Conservation (phyloP, 805 yeast species). For the Teunomyces pallodes region DNA sequence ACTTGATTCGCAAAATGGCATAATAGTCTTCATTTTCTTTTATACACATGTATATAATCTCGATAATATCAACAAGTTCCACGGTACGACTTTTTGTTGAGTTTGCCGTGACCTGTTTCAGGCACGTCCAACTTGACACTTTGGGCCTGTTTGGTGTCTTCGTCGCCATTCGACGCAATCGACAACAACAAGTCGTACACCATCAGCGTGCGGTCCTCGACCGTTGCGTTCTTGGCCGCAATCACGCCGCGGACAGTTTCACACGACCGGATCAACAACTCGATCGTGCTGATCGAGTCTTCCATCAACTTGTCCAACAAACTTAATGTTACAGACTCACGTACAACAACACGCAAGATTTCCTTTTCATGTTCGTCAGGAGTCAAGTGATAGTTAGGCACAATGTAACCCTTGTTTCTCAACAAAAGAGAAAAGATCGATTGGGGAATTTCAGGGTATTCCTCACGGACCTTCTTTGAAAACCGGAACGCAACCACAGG, state of each 20-base stretch:
- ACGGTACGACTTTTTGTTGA: constrained; percentile 32
- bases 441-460: constrained; percentile 83
- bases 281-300: constrained; percentile 53
- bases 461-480: constrained; percentile 50
- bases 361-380: constrained; percentile 55
- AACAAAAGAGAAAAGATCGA: constrained; percentile 66
- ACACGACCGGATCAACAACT: constrained; percentile 50
- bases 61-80: constrained; percentile 29
- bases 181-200: constrained; percentile 50
- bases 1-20: constrained; percentile 38
- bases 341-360: constrained; percentile 80
- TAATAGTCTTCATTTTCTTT: constrained; percentile 46
- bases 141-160: constrained; percentile 28
- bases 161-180: constrained; percentile 56
- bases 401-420: constrained; percentile 44
- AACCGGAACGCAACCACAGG: constrained; percentile 89
- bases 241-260: constrained; percentile 34
- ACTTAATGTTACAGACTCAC: constrained; percentile 62
- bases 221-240: constrained; percentile 13
- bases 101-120: constrained; percentile 17
- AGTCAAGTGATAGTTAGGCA: constrained; percentile 87
- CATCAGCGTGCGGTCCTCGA: constrained; percentile 28
- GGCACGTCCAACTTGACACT: constrained; percentile 17
- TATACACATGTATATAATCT: background rate
- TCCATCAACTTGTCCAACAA: constrained; percentile 41